phyloP scores from a whole-genome alignment of 148 eudicot species.

The Vaccinium macrocarpon region DNA sequence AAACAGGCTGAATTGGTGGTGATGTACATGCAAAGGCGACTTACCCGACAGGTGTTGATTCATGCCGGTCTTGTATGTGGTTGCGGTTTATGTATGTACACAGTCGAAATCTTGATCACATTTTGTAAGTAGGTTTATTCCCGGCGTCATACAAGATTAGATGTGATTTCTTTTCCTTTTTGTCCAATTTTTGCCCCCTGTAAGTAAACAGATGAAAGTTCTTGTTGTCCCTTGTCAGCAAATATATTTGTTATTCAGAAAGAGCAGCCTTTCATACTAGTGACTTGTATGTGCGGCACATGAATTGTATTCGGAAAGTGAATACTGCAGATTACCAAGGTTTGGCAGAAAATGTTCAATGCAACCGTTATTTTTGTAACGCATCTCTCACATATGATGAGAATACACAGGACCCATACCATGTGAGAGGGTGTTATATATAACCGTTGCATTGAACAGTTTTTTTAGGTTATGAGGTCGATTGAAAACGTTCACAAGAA shows the following conservation, averaged over 20 bases:
- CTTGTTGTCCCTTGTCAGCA: background rate
- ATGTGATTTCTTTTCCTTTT: background rate
- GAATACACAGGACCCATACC: too few relatives aligned
- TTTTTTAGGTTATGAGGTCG: too few relatives aligned
- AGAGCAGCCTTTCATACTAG: background rate
- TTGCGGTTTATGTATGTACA: background rate
- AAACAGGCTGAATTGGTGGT: conserved; percentile 11
- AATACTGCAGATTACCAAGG: background rate
- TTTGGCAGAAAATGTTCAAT: background rate
- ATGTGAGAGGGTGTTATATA: too few relatives aligned
- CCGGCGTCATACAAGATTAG: background rate
- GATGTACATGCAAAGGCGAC: conserved; percentile 8
- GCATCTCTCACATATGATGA: too few relatives aligned
- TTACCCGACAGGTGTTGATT: background rate
- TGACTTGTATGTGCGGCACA: background rate
- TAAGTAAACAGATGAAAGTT: conserved; percentile 5
- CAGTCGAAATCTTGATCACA: conserved; percentile 11
- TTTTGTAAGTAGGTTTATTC: conserved; percentile 19
- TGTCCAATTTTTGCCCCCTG: background rate
- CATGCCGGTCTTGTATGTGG: background rate
- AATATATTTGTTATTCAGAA: conserved; percentile 13
- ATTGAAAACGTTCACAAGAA: background rate
- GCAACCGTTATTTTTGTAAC: too few relatives aligned
- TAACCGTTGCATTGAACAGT: too few relatives aligned
- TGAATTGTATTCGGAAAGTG: background rate